A percentile compares a stretch with the other conserved stretches of the same genome.
These are phyloP conservation scores for Keithomyces neogunnii DNA, from an alignment of 2,329 filamentous ascomycete species.

Conservation along the genomic window DNA sequence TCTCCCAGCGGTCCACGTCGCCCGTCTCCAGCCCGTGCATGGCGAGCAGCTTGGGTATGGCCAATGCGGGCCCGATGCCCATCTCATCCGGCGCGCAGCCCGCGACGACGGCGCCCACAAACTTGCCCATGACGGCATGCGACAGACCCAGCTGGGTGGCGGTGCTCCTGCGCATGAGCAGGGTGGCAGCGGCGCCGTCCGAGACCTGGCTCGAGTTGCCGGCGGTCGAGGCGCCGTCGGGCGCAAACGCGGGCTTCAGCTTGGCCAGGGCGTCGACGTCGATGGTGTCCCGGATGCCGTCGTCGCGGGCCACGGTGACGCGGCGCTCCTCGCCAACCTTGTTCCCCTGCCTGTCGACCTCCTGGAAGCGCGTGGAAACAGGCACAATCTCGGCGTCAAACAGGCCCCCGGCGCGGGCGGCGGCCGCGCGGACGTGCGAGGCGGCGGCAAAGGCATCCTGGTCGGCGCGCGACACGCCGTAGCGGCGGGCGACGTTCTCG, in stretches of 20 bases:
- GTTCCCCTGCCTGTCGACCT: conserved; percentile 52
- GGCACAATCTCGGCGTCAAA: conserved; percentile 77
- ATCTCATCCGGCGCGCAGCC: conserved; percentile 88
- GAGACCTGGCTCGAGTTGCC: conserved; percentile 82
- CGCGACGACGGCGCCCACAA: conserved; percentile 65
- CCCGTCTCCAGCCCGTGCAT: conserved; percentile 55
- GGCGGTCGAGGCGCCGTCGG: conserved; percentile 69
- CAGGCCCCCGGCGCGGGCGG: conserved; percentile 57
- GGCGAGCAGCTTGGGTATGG: conserved; percentile 72
- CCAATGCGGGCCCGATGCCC: conserved; percentile 81
- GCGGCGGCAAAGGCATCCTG: conserved; percentile 77
- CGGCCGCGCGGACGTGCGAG: conserved; percentile 64
- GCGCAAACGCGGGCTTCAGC: conserved; percentile 79
- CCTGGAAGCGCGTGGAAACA: conserved; percentile 61
- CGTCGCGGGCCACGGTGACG: conserved; percentile 67
- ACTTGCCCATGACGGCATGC: conserved; percentile 68
- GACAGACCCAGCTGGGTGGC: conserved; percentile 65
- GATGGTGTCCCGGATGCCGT: conserved; percentile 67
- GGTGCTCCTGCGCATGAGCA: conserved; percentile 79
- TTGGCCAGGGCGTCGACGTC: conserved; percentile 62
- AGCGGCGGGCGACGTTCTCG: conserved; percentile 78
- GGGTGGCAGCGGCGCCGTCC: conserved; percentile 75
- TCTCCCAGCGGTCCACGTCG: conserved; percentile 82
- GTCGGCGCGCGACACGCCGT: conserved; percentile 63
- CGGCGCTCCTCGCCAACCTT: conserved; percentile 44